Evolutionary conservation across 108 stramenopile species (phyloP), one percentile per base, ranked within the genome.

Genomic region (Skeletonema grethae): DNA sequence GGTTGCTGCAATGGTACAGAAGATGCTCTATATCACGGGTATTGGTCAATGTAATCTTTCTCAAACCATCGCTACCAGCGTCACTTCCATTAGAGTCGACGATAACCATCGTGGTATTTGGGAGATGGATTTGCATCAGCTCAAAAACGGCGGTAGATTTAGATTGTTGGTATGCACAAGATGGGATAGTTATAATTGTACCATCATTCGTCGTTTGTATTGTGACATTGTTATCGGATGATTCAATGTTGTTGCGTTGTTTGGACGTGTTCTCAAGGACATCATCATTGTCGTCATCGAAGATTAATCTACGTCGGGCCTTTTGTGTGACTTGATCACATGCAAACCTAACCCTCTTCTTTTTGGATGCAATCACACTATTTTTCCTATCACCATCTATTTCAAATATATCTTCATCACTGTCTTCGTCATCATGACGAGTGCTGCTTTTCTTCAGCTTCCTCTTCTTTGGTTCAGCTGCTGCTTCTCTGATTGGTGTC

Each of bases 321-420:
- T 53, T 53, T 2, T 15, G 50, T 53, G 41, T n/a, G 41, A 43
- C 41, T 43, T 43, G 15, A 43, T 43, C 41, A n/a, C 41, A 43
- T 43, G 41, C 41, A 43, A 43, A 43, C 41, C 15, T 43, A 3
- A 43, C 41, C 41, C 41, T 43, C 41, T 43, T 43, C 41, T 43
- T 43, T 43, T n/a, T 43, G 41, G 41, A 43, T n/a, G 13, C n/a
- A 10, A 43, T 12, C 10, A 43, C 41, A n/a, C 50, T 53, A 8
- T 50, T 22, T 9, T 50, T 22, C 20, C 8, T 22, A 5, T 50
- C 7, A 50, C 0, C 4, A 20, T 22, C 0, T 8, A 22, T 7
- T 53, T 53, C 50, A 53, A 53, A 53, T 53, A 53, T 7, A n/a
- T 53, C 50, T 53, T 53, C 50, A 9, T 53, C 50, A 53, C 50